phyloP scores from a whole-genome alignment of 192 early-diverging fungal genomes.

The Umbelopsis sp. region DNA sequence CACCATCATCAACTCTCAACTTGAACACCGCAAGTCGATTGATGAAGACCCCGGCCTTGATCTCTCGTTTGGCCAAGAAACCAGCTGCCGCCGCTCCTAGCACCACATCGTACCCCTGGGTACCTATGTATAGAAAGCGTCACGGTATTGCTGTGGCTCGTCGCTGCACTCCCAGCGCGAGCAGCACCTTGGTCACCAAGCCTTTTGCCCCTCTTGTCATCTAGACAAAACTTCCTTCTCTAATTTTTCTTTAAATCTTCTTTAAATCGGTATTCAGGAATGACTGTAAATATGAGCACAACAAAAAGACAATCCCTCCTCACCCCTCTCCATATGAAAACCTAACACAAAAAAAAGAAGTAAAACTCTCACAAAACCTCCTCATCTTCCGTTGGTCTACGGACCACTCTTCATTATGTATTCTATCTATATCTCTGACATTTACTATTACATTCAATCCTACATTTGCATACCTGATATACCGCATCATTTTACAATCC shows the following conservation, averaged over 20 bases:
- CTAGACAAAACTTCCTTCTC: background rate
- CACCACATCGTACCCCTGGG: conserved; percentile 32
- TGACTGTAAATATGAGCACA: conserved; percentile 19
- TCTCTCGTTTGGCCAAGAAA: conserved; percentile 11
- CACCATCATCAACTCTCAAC: conserved; percentile 9
- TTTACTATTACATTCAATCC: background rate
- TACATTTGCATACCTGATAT: conserved; percentile 21
- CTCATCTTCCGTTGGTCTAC: background rate
- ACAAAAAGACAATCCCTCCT: background rate
- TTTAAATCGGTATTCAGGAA: conserved; percentile 16
- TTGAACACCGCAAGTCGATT: conserved; percentile 14
- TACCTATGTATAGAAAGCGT: conserved; percentile 25
- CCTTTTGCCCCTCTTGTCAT: conserved; percentile 2
- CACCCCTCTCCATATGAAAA: conserved; percentile 1
- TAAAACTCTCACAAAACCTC: background rate
- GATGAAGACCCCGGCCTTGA: conserved; percentile 13
- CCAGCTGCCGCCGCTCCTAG: background rate
- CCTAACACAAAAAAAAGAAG: conserved; percentile 13
- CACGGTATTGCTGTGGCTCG: conserved; percentile 20
- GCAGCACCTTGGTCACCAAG: conserved; percentile 5
- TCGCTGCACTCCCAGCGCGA: conserved; percentile 11
- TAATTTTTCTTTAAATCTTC: background rate
- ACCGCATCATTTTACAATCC: conserved; percentile 1
- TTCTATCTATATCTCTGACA: background rate
- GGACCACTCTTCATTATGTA: background rate